phyloP scores from a whole-genome alignment of 2,329 filamentous ascomycete genomes.

The Chaetomiaceae sp. region DNA sequence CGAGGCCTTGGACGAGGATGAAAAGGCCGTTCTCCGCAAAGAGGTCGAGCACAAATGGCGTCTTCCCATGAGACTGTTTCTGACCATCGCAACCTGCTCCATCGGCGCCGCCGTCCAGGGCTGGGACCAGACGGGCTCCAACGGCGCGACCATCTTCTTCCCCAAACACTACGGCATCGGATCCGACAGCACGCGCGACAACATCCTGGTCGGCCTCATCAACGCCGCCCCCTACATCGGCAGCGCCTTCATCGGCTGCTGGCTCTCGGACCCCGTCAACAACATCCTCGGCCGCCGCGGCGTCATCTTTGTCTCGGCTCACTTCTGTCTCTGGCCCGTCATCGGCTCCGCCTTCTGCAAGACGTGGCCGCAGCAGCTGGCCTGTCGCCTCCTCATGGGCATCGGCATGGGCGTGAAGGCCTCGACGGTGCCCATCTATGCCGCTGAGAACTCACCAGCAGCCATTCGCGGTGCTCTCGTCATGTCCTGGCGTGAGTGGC shows the following conservation, averaged over 20 bases:
- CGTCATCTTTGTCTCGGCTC: conserved; percentile 70
- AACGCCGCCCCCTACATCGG: conserved; percentile 53
- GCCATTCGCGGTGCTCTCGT: conserved; percentile 68
- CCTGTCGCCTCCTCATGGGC: conserved; percentile 67
- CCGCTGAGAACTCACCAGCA: conserved; percentile 68
- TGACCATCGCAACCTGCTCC: conserved; percentile 64
- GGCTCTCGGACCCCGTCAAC: conserved; percentile 58
- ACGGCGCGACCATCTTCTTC: conserved; percentile 60
- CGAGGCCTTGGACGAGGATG: conserved; percentile 53
- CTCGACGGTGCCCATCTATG: conserved; percentile 68
- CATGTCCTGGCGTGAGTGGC: conserved; percentile 64
- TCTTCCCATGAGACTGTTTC: conserved; percentile 56
- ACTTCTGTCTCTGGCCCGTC: conserved; percentile 65
- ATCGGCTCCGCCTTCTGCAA: conserved; percentile 68
- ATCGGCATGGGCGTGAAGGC: conserved; percentile 74
- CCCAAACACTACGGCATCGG: conserved; percentile 49
- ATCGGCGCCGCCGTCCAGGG: conserved; percentile 67
- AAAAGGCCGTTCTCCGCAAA: conserved; percentile 54
- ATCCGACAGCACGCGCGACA: conserved; percentile 30
- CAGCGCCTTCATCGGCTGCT: conserved; percentile 51
- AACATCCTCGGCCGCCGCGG: conserved; percentile 41
- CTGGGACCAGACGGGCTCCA: conserved; percentile 63
- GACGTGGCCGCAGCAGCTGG: conserved; percentile 66
- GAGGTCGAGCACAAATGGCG: conserved; percentile 66
- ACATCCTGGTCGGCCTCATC: conserved; percentile 57